These are phyloP conservation scores for Silene noctiflora DNA, from an alignment of 179 eudicot genomes.

Conservation along the genomic window DNA sequence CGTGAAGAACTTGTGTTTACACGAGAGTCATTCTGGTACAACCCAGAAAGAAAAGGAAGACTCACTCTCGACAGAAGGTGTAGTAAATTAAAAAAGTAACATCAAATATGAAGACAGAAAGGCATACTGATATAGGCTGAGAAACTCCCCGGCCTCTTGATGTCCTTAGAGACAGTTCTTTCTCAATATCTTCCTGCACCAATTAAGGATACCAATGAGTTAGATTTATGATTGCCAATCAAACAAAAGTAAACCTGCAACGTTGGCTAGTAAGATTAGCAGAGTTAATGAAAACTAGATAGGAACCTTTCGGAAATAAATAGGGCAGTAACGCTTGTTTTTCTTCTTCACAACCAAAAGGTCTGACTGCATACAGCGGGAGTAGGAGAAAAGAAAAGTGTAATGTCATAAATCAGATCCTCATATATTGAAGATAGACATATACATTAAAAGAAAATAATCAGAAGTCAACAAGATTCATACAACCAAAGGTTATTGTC, in stretches of 20 bases:
- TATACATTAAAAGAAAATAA: background rate
- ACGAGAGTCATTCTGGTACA: too few species aligned
- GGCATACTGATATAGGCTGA: constrained; percentile 69
- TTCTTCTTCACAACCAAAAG: constrained; percentile 84
- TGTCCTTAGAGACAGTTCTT: constrained; percentile 55
- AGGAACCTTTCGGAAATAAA: constrained; percentile 86
- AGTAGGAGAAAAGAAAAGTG: background rate
- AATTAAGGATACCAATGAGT: constrained; percentile 12
- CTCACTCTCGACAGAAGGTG: too few species aligned
- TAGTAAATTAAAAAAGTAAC: too few species aligned
- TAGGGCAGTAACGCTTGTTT: constrained; percentile 81
- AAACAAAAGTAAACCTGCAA: constrained; percentile 8
- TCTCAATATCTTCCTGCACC: constrained; percentile 92
- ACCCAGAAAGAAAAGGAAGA: too few species aligned
- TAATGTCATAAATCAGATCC: constrained; percentile 1
- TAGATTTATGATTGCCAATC: background rate
- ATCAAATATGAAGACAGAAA: background rate
- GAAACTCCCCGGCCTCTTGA: constrained; percentile 62
- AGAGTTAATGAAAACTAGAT: constrained; percentile 7
- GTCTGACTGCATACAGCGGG: constrained; percentile 59
- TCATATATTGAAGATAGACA: background rate
- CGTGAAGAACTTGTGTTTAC: too few species aligned
- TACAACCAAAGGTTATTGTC: background rate
- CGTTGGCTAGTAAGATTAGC: background rate
- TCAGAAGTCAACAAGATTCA: background rate